Conservation (phyloP, 176 grass and related monocot genomes). For the Guadua angustifolia region DNA sequence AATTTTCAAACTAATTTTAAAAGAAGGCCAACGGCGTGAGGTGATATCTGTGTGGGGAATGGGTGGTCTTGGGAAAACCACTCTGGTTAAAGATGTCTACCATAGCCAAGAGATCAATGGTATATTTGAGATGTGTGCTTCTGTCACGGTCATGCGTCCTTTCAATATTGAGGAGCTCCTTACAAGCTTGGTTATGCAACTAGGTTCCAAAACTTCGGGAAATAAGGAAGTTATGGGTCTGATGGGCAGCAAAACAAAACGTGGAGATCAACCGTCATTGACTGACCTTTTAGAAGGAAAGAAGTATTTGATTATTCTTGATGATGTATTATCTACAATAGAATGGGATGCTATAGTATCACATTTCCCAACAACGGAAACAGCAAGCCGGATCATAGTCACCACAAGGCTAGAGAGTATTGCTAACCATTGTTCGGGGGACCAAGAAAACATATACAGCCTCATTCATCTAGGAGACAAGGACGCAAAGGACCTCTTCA, state of each 20-base stretch:
- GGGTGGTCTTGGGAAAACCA: constrained; percentile 45
- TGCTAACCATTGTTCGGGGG: constrained; percentile 23
- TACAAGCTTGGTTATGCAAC: not conserved
- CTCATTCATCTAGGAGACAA: not conserved
- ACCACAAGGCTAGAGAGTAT: constrained; percentile 28
- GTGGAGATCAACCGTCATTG: not conserved
- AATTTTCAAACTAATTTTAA: not conserved
- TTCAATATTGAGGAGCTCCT: constrained; percentile 6
- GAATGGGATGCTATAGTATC: constrained; percentile 5
- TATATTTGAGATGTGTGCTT: constrained; percentile 26
- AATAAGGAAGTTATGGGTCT: not conserved
- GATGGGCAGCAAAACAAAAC: too few species aligned
- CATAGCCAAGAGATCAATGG: not conserved
- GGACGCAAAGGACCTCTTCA: constrained; percentile 31
- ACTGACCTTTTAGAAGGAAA: not conserved
- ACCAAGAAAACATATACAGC: not conserved
- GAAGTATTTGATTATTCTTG: constrained; percentile 9
- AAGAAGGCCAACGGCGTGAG: not conserved
- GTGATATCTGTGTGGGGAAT: constrained; percentile 40
- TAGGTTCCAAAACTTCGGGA: not conserved
- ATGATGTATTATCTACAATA: constrained; percentile 8
- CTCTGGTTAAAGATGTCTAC: constrained; percentile 36
- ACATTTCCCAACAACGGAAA: not conserved
- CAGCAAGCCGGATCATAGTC: constrained; percentile 36
- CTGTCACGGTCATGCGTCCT: constrained; percentile 27